These are phyloP conservation scores for Paraleonurus japonicus DNA, from an alignment of 257 asterid genomes.

Conservation along the genomic window DNA sequence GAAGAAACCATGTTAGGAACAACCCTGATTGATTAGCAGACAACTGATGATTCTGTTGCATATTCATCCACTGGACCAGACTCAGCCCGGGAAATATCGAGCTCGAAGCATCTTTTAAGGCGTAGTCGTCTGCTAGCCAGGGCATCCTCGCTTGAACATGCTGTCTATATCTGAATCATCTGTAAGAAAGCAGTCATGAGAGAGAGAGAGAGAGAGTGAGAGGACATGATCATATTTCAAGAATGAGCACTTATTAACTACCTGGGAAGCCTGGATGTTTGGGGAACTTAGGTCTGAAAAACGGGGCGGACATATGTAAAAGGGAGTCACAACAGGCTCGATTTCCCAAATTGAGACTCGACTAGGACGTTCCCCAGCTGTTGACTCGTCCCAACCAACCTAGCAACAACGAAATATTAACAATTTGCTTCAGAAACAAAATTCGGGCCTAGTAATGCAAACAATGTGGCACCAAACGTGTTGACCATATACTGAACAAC, in stretches of 20 bases:
- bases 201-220: neutral
- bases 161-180: conserved; percentile 76
- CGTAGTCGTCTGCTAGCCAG: conserved; percentile 75
- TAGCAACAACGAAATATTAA: conserved; percentile 27
- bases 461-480: neutral
- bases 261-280: conserved; percentile 79
- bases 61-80: conserved; percentile 96
- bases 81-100: conserved; percentile 87
- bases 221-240: neutral
- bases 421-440: neutral
- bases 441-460: neutral
- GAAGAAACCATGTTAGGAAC: conserved; percentile 36
- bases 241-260: conserved; percentile 19
- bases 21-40: conserved; percentile 51
- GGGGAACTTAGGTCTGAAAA: conserved; percentile 83
- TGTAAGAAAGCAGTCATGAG: conserved; percentile 26
- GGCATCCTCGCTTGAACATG: conserved; percentile 83
- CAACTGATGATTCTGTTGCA: conserved; percentile 78
- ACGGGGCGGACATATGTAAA: conserved; percentile 96
- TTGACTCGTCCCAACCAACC: conserved; percentile 99
- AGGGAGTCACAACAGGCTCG: conserved; percentile 92
- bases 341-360: conserved; percentile 94
- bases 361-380: conserved; percentile 93
- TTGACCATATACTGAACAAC: too few relatives aligned
- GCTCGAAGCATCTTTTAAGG: conserved; percentile 70